Evolutionary conservation across 1,284 basidiomycete species (phyloP), one percentile per base, ranked within the genome.

Genomic region (Leccinum griseonigrum): DNA sequence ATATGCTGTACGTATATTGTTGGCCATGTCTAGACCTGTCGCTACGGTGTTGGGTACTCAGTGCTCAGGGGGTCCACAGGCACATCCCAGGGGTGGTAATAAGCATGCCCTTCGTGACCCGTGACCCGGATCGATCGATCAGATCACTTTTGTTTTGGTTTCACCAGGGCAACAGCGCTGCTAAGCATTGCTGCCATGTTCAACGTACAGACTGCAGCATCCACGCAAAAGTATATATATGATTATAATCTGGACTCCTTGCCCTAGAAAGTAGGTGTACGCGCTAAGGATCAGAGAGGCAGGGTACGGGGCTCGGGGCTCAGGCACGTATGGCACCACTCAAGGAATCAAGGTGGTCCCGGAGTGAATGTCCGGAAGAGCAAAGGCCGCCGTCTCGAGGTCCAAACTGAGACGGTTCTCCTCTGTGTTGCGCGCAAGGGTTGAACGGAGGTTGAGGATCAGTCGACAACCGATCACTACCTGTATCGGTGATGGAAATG

Each of bases 361-460:
- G 18, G 43, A 46, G 18, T n/a, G 18, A 6, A 46, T 3, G 0
- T 46, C 43, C 18, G 43, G 43, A 46, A 46, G 18, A 46, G 43
- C 43, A 18, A 46, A 46, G 43, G 6, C 3, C 10, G 11, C 43
- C 1, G 43, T 46, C 43, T 46, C 43, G 10, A 46, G 18, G 43
- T 46, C 43, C 9, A 13, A 26, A 28, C 22, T 50, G 48, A 18
- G 16, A 32, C 9, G 1, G 31, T 34, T 26, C 28, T 16, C 58
- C 22, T 53, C 34, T 14, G 10, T 6, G 36, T 54, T 32, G 3
- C 51, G 43, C n/a, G 16, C n/a, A 14, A 64, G 36, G 9, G 57
- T 60, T n/a, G 54, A 36, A 8, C 58, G 40, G 9, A 64, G 63
- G 32, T 13, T 50, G 2, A 64, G 63, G 31, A 64, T 61, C 10